These are phyloP conservation scores for Blastocystis sp. DNA, from an alignment of 352 stramenopile genomes.

Conservation along the genomic window DNA sequence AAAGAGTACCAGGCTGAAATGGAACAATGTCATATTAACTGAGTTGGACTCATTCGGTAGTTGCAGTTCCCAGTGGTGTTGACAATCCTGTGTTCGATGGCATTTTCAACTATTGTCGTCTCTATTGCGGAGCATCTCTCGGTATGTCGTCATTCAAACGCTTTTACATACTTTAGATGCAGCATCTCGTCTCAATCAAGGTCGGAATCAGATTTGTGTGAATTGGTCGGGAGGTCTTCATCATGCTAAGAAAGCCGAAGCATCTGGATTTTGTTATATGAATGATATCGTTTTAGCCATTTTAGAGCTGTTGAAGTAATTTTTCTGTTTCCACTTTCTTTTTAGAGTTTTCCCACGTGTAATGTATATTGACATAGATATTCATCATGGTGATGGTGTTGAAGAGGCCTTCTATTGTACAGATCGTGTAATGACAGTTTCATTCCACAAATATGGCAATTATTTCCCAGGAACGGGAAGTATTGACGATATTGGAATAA, in stretches of 20 bases:
- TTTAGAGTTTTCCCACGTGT: constrained; percentile 63
- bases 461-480: constrained; percentile 67
- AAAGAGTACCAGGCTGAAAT: constrained; percentile 78
- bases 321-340: neutral
- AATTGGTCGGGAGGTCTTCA: constrained; percentile 68
- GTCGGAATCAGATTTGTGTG: constrained; percentile 64
- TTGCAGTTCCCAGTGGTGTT: constrained; percentile 16
- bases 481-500: constrained; percentile 62
- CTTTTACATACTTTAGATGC: constrained; percentile 57
- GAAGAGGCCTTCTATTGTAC: constrained; percentile 68
- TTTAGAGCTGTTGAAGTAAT: constrained; percentile 64
- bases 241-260: constrained; percentile 67
- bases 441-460: constrained; percentile 68
- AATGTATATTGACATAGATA: constrained; percentile 68
- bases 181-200: constrained; percentile 65
- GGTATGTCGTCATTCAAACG: constrained; percentile 65
- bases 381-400: constrained; percentile 67
- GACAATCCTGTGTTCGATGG: constrained; percentile 98
- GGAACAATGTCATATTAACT: neutral
- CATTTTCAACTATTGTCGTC: constrained; percentile 93
- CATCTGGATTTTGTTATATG: constrained; percentile 68
- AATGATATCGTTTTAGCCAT: constrained; percentile 68
- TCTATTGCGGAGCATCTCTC: constrained; percentile 89
- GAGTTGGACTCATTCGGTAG: neutral
- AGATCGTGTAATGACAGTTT: constrained; percentile 67